phyloP scores from a whole-genome alignment of 192 early-diverging fungal genomes.

The Umbelopsis ramanniana region DNA sequence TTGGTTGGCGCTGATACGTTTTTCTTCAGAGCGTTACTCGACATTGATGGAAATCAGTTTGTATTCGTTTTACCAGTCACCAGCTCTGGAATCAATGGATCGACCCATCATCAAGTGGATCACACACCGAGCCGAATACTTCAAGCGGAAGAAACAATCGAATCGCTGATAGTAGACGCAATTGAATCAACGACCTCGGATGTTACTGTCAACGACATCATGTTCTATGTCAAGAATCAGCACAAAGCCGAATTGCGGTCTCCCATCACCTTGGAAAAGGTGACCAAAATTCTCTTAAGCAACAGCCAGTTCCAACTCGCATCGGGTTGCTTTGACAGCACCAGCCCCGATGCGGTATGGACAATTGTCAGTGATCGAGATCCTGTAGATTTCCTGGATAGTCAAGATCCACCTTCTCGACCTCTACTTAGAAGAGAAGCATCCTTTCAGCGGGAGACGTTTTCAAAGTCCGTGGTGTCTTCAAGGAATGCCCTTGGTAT shows the following conservation, averaged over 20 bases:
- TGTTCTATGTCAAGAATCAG: not conserved
- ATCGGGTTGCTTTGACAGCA: not conserved
- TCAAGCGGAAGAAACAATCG: not conserved
- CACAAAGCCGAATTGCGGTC: not conserved
- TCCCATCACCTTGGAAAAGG: not conserved
- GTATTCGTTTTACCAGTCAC: conserved; percentile 14
- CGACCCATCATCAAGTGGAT: not conserved
- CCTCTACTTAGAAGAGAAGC: conserved; percentile 2
- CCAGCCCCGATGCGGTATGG: not conserved
- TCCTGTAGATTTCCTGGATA: conserved; percentile 9
- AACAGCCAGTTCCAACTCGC: conserved; percentile 11
- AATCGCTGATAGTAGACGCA: conserved; percentile 12
- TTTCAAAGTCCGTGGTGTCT: conserved; percentile 16
- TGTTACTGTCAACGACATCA: not conserved
- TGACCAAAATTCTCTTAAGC: not conserved
- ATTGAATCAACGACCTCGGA: conserved; percentile 10
- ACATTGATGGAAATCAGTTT: conserved; percentile 17
- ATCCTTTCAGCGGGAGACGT: conserved; percentile 9
- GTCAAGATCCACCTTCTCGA: conserved; percentile 14
- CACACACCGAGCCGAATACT: not conserved
- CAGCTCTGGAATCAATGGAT: not conserved
- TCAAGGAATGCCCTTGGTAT: conserved; percentile 3
- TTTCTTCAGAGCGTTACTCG: not conserved
- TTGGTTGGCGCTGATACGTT: not conserved
- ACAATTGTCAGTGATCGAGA: conserved; percentile 12